Percentiles rank a stretch among this genome's conserved stretches.
Evolutionary conservation across 768 basidiomycete species (phyloP).

Genomic region (Pulveroboletus frians): DNA sequence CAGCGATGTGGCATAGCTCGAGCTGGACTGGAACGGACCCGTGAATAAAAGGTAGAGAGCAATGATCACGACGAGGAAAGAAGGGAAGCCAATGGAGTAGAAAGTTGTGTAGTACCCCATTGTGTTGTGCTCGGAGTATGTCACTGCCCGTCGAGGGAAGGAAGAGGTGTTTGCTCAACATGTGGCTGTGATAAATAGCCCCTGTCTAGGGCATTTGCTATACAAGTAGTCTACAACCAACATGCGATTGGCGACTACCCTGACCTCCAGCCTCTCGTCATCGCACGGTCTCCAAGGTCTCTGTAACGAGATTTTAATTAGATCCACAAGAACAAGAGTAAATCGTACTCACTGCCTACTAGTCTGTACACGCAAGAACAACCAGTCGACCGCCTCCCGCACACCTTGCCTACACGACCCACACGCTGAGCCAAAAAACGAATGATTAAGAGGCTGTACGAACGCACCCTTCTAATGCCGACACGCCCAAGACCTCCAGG

Average conservation of each 20-base stretch:
- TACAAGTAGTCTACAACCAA: neutral
- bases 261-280: slow-evolving; percentile 9
- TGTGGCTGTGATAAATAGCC: slow-evolving; percentile 16
- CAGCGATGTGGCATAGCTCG: neutral
- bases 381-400: slow-evolving; percentile 87
- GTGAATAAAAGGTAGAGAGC: slow-evolving; percentile 89
- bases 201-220: neutral
- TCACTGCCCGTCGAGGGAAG: too few relatives aligned
- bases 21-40: slow-evolving; percentile 42
- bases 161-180: neutral
- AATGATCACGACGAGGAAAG: slow-evolving; percentile 57
- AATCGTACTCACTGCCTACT: slow-evolving; percentile 52
- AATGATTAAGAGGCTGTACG: neutral
- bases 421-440: neutral
- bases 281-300: slow-evolving; percentile 16
- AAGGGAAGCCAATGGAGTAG: slow-evolving; percentile 64
- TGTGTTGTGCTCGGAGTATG: neutral
- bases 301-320: neutral
- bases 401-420: slow-evolving; percentile 66
- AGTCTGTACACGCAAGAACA: slow-evolving; percentile 91
- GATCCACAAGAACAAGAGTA: neutral
- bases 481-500: slow-evolving; percentile 85
- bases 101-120: slow-evolving; percentile 39
- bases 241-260: neutral
- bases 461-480: slow-evolving; percentile 82